A percentile compares a stretch with the other conserved stretches of the same genome.
These are phyloP conservation scores for Oenanthe sinensis DNA, from an alignment of 129 eudicot species.

Conservation along the genomic window DNA sequence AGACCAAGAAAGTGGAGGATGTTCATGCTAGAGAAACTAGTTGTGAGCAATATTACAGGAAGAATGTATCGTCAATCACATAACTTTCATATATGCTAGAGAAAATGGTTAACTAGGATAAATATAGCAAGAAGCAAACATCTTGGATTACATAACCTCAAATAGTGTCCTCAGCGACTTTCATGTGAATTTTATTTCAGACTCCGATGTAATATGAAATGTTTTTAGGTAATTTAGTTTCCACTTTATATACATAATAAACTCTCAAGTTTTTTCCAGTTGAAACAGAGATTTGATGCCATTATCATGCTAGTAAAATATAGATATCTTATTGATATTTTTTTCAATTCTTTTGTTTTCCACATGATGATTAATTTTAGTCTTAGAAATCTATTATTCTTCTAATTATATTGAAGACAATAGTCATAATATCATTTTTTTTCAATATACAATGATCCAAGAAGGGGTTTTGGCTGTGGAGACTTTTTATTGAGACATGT, in stretches of 20 bases:
- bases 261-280: background rate
- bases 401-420: no score
- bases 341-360: no score
- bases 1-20: constrained; percentile 71
- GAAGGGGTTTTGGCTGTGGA: no score
- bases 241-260: background rate
- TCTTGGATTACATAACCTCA: background rate
- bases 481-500: no score
- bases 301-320: background rate
- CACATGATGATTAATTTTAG: no score
- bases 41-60: background rate
- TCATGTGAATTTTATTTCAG: background rate
- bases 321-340: background rate
- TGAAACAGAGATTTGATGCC: background rate
- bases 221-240: background rate
- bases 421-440: no score
- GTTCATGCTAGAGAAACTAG: constrained; percentile 45
- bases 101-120: background rate
- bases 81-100: constrained; percentile 31
- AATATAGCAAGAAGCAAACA: background rate
- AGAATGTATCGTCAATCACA: background rate
- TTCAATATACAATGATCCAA: no score
- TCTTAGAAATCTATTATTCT: no score
- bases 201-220: background rate
- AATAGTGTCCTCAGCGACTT: background rate